Percentiles rank a stretch among this genome's conserved stretches.
These are phyloP conservation scores for Multifurca ochricompacta DNA, from an alignment of 768 basidiomycete genomes.

Conservation along the genomic window DNA sequence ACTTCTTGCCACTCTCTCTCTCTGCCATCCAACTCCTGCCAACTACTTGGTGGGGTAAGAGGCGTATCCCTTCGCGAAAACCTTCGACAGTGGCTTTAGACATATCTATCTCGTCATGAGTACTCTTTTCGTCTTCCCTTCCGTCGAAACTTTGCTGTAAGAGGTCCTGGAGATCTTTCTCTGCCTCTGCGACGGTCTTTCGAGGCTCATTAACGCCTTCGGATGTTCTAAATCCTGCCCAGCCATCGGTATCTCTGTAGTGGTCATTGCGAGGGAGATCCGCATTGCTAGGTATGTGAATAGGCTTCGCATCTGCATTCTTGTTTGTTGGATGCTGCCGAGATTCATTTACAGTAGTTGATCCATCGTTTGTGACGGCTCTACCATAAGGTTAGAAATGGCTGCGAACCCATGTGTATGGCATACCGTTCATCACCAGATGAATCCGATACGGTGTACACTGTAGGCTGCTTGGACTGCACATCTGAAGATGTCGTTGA, in stretches of 20 bases:
- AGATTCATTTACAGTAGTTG: neutral
- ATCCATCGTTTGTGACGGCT: neutral
- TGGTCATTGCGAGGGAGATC: neutral
- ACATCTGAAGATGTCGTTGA: conserved; percentile 6
- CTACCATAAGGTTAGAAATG: neutral
- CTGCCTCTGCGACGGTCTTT: conserved; percentile 51
- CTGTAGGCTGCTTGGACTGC: neutral
- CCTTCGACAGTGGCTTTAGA: conserved; percentile 67
- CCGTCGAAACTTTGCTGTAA: conserved; percentile 57
- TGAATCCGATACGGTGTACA: conserved; percentile 9
- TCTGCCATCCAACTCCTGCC: conserved; percentile 84
- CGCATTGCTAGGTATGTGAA: conserved; percentile 16
- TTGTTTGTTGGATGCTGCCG: neutral
- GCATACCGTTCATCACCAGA: conserved; percentile 22
- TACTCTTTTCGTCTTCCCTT: conserved; percentile 39
- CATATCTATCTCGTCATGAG: conserved; percentile 45
- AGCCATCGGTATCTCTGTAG: conserved; percentile 20
- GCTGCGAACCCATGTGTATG: neutral
- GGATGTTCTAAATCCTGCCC: conserved; percentile 29
- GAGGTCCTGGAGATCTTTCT: conserved; percentile 70
- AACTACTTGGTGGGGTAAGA: conserved; percentile 84
- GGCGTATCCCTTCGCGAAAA: conserved; percentile 57
- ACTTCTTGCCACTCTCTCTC: conserved; percentile 70
- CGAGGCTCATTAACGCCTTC: conserved; percentile 26
- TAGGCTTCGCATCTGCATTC: conserved; percentile 12